Conservation (phyloP, 1,284 basidiomycete species). For the Fomes fomentarius region DNA sequence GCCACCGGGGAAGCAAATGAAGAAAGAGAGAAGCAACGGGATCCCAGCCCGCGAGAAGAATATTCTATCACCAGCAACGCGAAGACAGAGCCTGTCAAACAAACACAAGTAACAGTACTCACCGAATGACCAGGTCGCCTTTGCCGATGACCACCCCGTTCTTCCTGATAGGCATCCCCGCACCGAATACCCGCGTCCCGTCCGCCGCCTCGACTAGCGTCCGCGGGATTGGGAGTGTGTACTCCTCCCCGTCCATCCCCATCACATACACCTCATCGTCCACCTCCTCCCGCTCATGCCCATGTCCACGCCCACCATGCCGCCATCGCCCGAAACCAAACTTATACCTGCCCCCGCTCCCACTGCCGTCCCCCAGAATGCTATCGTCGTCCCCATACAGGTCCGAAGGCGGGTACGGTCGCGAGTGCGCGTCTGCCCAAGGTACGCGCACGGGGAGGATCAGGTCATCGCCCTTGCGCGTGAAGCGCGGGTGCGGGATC, state of each 20-base stretch:
- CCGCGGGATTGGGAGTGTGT: slow-evolving; percentile 65
- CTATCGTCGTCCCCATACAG: slow-evolving; percentile 8
- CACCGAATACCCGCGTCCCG: slow-evolving; percentile 68
- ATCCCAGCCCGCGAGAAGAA: too few species aligned
- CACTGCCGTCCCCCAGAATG: slow-evolving; percentile 1
- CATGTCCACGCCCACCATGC: slow-evolving; percentile 3
- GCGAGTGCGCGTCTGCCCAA: slow-evolving; percentile 66
- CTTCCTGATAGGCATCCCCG: slow-evolving; percentile 81
- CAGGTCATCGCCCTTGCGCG: slow-evolving; percentile 75
- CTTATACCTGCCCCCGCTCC: slow-evolving; percentile 12
- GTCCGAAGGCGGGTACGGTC: slow-evolving; percentile 18
- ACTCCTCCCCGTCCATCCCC: slow-evolving; percentile 72
- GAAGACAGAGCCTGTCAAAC: neutral
- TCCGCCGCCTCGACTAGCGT: slow-evolving; percentile 66
- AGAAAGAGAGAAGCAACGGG: neutral
- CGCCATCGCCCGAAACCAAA: slow-evolving; percentile 7
- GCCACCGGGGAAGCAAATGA: neutral
- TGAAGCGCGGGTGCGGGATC: slow-evolving; percentile 70
- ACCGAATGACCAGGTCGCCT: slow-evolving; percentile 81
- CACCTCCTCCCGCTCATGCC: slow-evolving; percentile 26
- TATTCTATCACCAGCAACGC: too few species aligned
- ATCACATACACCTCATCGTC: slow-evolving; percentile 58
- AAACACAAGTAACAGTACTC: slow-evolving; percentile 34
- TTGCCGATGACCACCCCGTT: slow-evolving; percentile 65
- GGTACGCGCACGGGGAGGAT: slow-evolving; percentile 69